Evolutionary conservation across 352 stramenopile species (phyloP).

Genomic region (Elongisporangium senticosum): DNA sequence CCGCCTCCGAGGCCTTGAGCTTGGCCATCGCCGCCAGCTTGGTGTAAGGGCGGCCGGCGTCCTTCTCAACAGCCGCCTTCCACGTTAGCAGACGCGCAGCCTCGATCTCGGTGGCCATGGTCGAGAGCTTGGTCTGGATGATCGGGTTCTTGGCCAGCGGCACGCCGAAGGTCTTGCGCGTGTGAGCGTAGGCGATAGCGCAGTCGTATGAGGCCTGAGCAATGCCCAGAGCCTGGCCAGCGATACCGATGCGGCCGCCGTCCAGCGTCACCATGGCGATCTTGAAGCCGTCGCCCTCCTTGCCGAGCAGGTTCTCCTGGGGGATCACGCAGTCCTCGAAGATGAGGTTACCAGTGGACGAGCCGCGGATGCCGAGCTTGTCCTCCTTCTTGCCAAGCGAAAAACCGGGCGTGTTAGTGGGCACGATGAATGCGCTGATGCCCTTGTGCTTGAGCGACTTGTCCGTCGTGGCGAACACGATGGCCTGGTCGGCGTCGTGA

Average conservation of each 20-base stretch:
- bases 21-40: slow-evolving; percentile 97
- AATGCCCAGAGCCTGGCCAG: slow-evolving; percentile 94
- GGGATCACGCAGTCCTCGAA: slow-evolving; percentile 93
- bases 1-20: slow-evolving; percentile 92
- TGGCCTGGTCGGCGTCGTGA: slow-evolving; percentile 88
- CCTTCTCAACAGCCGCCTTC: slow-evolving; percentile 91
- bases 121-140: slow-evolving; percentile 90
- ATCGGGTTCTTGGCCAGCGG: slow-evolving; percentile 88
- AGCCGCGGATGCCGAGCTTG: slow-evolving; percentile 96
- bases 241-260: slow-evolving; percentile 93
- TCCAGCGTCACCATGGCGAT: slow-evolving; percentile 92
- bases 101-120: slow-evolving; percentile 92
- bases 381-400: slow-evolving; percentile 97
- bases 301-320: slow-evolving; percentile 82
- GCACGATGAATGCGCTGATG: slow-evolving; percentile 96
- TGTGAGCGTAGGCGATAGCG: slow-evolving; percentile 93
- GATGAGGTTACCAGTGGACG: slow-evolving; percentile 96
- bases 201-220: slow-evolving; percentile 94
- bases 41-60: slow-evolving; percentile 86
- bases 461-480: slow-evolving; percentile 97
- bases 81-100: slow-evolving; percentile 92
- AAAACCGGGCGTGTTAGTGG: slow-evolving; percentile 88
- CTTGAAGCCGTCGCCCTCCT: slow-evolving; percentile 86
- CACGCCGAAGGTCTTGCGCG: slow-evolving; percentile 92
- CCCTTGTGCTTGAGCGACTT: slow-evolving; percentile 94